A percentile compares a stretch with the other conserved stretches of the same genome.
Conservation (phyloP, 2,329 filamentous ascomycete genomes). For the Monascus ruber region DNA sequence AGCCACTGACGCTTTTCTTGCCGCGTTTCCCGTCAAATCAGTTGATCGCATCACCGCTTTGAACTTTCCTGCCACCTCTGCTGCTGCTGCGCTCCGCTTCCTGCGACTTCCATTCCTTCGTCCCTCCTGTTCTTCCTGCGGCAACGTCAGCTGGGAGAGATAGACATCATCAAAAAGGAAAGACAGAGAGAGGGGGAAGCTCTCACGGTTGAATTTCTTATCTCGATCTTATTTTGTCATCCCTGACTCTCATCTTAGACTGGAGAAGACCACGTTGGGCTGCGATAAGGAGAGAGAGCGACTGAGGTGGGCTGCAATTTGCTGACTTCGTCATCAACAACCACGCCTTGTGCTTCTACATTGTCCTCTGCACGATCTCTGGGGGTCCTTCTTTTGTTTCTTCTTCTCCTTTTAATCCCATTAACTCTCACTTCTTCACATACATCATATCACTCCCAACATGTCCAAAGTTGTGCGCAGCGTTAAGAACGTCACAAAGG, state of each 20-base stretch:
- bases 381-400: not conserved
- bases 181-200: not conserved
- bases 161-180: not conserved
- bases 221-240: not conserved
- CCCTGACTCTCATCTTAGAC: not conserved
- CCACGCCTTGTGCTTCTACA: slow-evolving; percentile 10
- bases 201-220: not conserved
- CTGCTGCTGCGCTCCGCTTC: too few species aligned
- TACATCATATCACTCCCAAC: slow-evolving; percentile 3
- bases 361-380: slow-evolving; percentile 6
- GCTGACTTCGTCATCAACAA: slow-evolving; percentile 1
- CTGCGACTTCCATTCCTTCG: too few species aligned
- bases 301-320: not conserved
- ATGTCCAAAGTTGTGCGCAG: slow-evolving; percentile 98
- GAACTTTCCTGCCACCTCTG: too few species aligned
- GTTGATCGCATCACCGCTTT: too few species aligned
- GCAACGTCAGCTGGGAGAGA: not conserved
- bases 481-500: slow-evolving; percentile 99
- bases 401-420: slow-evolving; percentile 1
- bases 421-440: slow-evolving; percentile 7
- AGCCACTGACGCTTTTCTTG: too few species aligned
- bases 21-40: too few species aligned
- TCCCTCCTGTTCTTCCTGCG: too few species aligned
- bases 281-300: slow-evolving; percentile 1
- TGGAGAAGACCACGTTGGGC: not conserved